Evolutionary conservation across 441 rosid species (phyloP).

Genomic region (Melastoma candidum): DNA sequence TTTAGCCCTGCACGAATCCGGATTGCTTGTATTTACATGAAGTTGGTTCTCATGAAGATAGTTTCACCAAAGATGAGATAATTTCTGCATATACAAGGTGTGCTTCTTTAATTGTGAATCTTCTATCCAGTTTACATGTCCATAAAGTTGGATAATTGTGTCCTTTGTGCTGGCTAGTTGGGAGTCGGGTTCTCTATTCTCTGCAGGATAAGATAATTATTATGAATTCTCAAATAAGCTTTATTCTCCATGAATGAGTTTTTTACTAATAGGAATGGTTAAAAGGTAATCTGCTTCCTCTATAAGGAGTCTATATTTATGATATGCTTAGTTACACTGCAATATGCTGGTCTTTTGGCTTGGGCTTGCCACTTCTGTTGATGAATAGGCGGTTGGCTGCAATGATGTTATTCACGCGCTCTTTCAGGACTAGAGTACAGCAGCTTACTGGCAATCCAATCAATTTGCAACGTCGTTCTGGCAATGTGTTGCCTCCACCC

Average conservation of each 20-base stretch:
- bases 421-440: conserved; percentile 47
- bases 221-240: too few species aligned
- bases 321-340: neutral
- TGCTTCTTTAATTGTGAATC: neutral
- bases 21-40: conserved; percentile 66
- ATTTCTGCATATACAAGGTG: conserved; percentile 48
- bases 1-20: conserved; percentile 50
- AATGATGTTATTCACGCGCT: conserved; percentile 9
- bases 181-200: neutral
- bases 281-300: too few species aligned
- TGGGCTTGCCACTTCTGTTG: conserved; percentile 1
- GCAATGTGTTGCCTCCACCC: conserved; percentile 54
- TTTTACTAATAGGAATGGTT: too few species aligned
- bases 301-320: too few species aligned
- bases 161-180: neutral
- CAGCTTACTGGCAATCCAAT: conserved; percentile 50
- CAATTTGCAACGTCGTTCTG: conserved; percentile 35
- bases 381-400: neutral
- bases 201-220: too few species aligned
- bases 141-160: neutral
- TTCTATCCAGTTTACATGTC: neutral
- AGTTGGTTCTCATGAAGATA: conserved; percentile 50
- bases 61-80: conserved; percentile 54
- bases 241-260: too few species aligned
- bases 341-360: neutral